Evolutionary conservation across 2,329 filamentous ascomycete genomes (phyloP), one percentile per base, ranked within the genome.

Genomic region (Colletotrichum sp.): DNA sequence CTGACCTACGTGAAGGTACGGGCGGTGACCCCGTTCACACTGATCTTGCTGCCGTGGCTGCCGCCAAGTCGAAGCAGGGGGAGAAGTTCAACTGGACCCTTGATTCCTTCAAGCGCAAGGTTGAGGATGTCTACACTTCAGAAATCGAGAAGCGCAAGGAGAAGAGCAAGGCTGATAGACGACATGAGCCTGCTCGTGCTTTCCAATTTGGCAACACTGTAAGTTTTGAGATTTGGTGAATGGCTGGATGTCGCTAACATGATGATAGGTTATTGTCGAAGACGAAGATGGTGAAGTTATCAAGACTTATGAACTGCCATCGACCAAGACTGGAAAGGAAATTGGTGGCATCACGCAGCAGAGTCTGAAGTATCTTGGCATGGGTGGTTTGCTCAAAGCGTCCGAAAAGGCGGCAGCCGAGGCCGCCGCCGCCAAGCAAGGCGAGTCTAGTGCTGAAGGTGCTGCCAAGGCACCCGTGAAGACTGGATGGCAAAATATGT

Each of bases 261-360:
- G n/a, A 13, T 2, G 15, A 68, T 22, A 95, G 87, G 95, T 97
- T 78, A 96, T 97, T 81, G 94, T 97, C 18, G 95, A 97, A 85
- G 94, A 97, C 77, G 94, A 94, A 83, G 93, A 96, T 79, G 95
- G 95, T 58, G 95, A 97, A 82, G 95, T 97, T 36, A 91, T 97
- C 82, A 96, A 96, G 86, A 93, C 94, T 72, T 96, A 96, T 81
- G 93, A 96, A 77, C 89, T 96, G 32, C 93, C 94, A 1, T 86
- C 89, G 0, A 84, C 90, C 30, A 86, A 84, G 74, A 84, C 87
- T 15, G 82, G 84, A 22, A 83, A 79, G 22, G 77, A 78, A 22
- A 16, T 30, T 8, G 70, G 65, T 27, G 85, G 84, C 58, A 76
- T 85, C 22, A 80, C 89, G 34, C 84, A 85, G 22, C 84, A 87